phyloP scores from a whole-genome alignment of 805 yeast species.

The Candida sakaeoensis region DNA sequence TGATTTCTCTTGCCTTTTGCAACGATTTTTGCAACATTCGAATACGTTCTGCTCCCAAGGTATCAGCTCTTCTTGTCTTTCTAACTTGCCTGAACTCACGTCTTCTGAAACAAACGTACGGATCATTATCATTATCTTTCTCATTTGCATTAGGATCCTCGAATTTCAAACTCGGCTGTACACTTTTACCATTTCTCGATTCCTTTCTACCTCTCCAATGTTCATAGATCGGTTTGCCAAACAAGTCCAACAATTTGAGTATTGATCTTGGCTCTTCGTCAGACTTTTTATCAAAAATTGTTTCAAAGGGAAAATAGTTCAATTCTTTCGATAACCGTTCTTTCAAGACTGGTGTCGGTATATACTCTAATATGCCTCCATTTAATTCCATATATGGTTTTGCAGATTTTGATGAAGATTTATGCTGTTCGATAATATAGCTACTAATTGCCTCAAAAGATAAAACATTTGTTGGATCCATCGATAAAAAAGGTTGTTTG shows the following conservation, averaged over 20 bases:
- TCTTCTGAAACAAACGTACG: conserved; percentile 92
- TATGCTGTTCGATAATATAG: conserved; percentile 36
- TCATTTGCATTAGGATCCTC: conserved; percentile 74
- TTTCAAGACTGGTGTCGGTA: conserved; percentile 56
- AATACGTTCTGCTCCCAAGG: conserved; percentile 81
- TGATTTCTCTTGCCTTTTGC: conserved; percentile 67
- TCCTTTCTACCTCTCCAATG: conserved; percentile 82
- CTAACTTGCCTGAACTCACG: conserved; percentile 94
- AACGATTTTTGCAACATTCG: conserved; percentile 71
- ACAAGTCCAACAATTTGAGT: conserved; percentile 45
- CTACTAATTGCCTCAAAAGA: conserved; percentile 65
- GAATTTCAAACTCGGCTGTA: conserved; percentile 73
- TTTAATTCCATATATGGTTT: conserved; percentile 23
- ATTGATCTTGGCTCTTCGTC: conserved; percentile 38
- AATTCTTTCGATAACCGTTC: conserved; percentile 54
- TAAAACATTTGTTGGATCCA: conserved; percentile 78
- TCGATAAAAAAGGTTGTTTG: conserved; percentile 81
- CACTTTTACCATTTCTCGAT: conserved; percentile 60
- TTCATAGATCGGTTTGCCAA: conserved; percentile 66
- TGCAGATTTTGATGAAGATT: conserved; percentile 20
- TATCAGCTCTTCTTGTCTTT: conserved; percentile 92
- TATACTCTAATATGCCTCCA: conserved; percentile 30
- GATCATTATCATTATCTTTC: conserved; percentile 84
- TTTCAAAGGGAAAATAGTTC: conserved; percentile 51
- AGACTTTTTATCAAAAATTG: conserved; percentile 52